Evolutionary conservation across 768 basidiomycete species (phyloP).

Genomic region (Auricularia auricula-judae): DNA sequence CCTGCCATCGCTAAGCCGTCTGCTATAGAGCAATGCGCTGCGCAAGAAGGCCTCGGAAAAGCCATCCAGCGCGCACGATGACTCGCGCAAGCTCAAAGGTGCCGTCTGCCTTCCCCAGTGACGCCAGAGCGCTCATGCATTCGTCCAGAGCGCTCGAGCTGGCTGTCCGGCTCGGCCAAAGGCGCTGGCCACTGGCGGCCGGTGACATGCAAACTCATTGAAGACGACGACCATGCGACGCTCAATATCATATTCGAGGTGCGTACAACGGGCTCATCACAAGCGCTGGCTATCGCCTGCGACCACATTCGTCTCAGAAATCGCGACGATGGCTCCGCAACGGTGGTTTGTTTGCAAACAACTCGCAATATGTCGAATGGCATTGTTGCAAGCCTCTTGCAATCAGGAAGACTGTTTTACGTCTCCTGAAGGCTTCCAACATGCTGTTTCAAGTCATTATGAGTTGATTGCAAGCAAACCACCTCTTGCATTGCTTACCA

Average conservation of each 20-base stretch:
- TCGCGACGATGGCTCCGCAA: too few species aligned
- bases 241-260: slow-evolving; percentile 71
- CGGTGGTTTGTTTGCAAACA: too few species aligned
- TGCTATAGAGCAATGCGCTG: not conserved
- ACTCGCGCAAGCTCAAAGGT: slow-evolving; percentile 52
- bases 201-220: slow-evolving; percentile 58
- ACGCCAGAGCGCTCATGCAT: not conserved
- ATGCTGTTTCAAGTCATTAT: too few species aligned
- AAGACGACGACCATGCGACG: slow-evolving; percentile 56
- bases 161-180: slow-evolving; percentile 28
- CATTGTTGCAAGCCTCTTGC: too few species aligned
- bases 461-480: too few species aligned
- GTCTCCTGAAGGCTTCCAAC: too few species aligned
- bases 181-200: slow-evolving; percentile 57
- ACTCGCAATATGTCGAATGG: too few species aligned
- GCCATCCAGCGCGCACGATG: slow-evolving; percentile 31
- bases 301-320: too few species aligned
- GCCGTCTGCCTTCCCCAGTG: slow-evolving; percentile 2
- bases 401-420: too few species aligned
- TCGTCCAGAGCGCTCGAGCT: slow-evolving; percentile 57
- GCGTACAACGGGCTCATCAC: slow-evolving; percentile 13
- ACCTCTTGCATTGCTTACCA: too few species aligned
- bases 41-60: slow-evolving; percentile 9
- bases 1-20: not conserved
- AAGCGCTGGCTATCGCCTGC: too few species aligned